Base-by-base conservation (phyloP, 805 yeast species). In the Debaryomyces prosopidis region DNA sequence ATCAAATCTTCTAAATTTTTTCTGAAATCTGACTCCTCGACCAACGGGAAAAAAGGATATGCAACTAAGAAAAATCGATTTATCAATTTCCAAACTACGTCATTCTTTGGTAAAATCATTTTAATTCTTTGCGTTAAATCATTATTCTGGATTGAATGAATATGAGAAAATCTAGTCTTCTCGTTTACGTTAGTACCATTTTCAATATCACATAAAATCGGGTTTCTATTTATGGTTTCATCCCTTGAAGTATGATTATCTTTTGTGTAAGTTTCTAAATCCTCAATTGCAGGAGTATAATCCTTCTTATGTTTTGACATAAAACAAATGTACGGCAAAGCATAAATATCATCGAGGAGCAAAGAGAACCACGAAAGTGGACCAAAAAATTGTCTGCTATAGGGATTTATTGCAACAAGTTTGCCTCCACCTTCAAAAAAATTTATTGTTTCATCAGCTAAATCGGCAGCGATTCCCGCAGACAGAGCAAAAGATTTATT, bases 31-130 rank as follows among this genome's bases (percentile, higher is more conserved):
- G 53, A 65, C 57, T 85, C 89, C 59, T 85, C 89, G 28, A 85
- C 63, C 49, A 77, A 81, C 2, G 94, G 91, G 53, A 84, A 69
- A 46, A 77, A 82, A 10, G 87, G 77, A 58, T 85, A 86, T 5
- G 85, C 63, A 28, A 74, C 71, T 9, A 71, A 73, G 58, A 85
- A 85, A 51, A 79, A 85, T 50, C 82, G 67, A 47, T 82, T 80
- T 27, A 85, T 64, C 39, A 82, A 65, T 38, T 73, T 54, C 80
- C 86, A 79, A 8, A 84, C 70, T 1, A 80, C 73, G 46, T 70
- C 71, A 52, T 78, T 77, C 20, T 67, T 72, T 0, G 91, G 91
- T 39, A 85, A 52, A 2, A 73, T 58, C 23, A 65, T 61, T 43
- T 66, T 63, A 20, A 74, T 68, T 11, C 71, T 64, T 45, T 74